Evolutionary conservation across 164 flowering plant species (phyloP), one percentile per base, ranked within the genome.

Genomic region (Taxillus chinensis): DNA sequence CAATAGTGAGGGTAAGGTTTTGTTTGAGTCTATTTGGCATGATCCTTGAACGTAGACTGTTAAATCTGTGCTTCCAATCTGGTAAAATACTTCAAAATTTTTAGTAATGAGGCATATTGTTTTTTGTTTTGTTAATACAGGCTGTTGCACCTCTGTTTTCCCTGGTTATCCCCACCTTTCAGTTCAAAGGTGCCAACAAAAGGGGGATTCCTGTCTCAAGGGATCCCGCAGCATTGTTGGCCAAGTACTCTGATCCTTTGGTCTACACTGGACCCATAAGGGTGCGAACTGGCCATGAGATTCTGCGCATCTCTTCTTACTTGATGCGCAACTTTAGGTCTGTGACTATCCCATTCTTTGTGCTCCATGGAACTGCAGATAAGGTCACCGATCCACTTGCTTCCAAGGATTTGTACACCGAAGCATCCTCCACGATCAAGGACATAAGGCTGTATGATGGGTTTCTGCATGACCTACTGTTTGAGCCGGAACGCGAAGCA

Each of bases 221-320:
- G 63, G 98, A 93, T 59, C 98, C 98, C 16, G 92, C 82, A 16
- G 95, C 96, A 17, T 71, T 95, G 49, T 8, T 75, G 63, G 99
- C 97, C 45, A 91, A 95, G 73, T 91, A 95, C 69, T 79, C 97
- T 0, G 99, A 90, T 71, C 99, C 99, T 5, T 60, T 93, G 71
- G 99, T 93, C 65, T 93, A 93, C 69, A 93, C 99, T 3, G 97
- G 97, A 4, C 97, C 96, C 27, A 89, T 95, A 10, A 81, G 99
- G 70, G 93, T 89, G 62, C 80, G 99, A 71, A 95, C 99, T 0
- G 97, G 97, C 41, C 88, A 89, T 39, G 99, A 95, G 71, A 95
- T 89, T 63, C 70, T 91, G 57, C 90, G 96, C 13, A 86, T 95
- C 57, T 80, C 90, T 8, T 79, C 96, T 38, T 76, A 79, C 70